These are phyloP conservation scores for Eucalyptus sp. DNA, from an alignment of 345 rosid species.

Conservation along the genomic window DNA sequence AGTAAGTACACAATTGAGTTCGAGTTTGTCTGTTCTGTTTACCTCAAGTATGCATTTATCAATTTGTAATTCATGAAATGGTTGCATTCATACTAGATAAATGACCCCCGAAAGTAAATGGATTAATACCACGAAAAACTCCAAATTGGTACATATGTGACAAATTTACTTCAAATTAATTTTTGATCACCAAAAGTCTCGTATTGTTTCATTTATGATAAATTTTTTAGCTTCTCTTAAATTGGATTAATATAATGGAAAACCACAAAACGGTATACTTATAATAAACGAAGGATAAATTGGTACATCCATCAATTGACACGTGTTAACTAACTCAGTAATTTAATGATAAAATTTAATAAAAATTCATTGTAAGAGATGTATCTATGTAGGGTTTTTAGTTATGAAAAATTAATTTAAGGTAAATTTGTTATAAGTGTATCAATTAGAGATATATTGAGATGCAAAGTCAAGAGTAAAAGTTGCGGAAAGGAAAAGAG, in stretches of 20 bases:
- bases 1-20: background rate
- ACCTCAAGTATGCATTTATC: background rate
- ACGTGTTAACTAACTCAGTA: too few relatives aligned
- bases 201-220: too few relatives aligned
- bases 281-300: background rate
- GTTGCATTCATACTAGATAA: background rate
- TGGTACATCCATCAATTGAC: background rate
- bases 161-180: too few relatives aligned
- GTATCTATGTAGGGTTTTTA: background rate
- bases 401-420: too few relatives aligned
- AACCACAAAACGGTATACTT: too few relatives aligned
- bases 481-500: background rate
- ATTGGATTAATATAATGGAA: background rate
- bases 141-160: too few relatives aligned
- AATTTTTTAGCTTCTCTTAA: too few relatives aligned
- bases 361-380: too few relatives aligned
- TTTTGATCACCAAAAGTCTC: background rate
- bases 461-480: background rate
- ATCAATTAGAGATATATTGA: background rate
- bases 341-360: too few relatives aligned
- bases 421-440: too few relatives aligned
- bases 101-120: background rate
- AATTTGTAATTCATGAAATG: background rate
- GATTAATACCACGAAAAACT: too few relatives aligned
- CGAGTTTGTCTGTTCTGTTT: background rate